phyloP scores from a whole-genome alignment of 495 filamentous ascomycete species.

The Cryomyces antarcticus region DNA sequence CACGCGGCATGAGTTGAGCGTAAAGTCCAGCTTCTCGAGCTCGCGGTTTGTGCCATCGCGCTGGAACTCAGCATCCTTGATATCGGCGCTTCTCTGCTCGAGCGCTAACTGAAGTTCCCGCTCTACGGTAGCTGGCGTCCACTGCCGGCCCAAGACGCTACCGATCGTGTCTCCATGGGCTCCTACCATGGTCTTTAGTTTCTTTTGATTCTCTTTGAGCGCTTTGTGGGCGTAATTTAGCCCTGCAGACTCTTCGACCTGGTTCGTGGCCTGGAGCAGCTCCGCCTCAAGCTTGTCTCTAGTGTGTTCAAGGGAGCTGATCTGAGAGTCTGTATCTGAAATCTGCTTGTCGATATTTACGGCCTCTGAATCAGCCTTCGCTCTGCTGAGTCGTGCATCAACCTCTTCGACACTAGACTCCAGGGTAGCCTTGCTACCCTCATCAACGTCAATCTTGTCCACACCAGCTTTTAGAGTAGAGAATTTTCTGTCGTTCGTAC shows the following conservation, averaged over 20 bases:
- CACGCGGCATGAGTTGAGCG: conserved; percentile 41
- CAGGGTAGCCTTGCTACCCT: conserved; percentile 56
- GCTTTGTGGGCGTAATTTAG: conserved; percentile 63
- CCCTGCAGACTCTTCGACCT: conserved; percentile 58
- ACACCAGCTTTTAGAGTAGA: conserved; percentile 40
- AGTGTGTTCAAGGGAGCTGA: conserved; percentile 47
- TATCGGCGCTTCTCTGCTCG: conserved; percentile 28
- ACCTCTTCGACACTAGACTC: conserved; percentile 53
- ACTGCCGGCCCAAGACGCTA: conserved; percentile 36
- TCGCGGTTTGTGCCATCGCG: conserved; percentile 52
- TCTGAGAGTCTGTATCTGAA: conserved; percentile 34
- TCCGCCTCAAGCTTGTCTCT: conserved; percentile 49
- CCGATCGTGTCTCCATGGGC: conserved; percentile 53
- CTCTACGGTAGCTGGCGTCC: conserved; percentile 53
- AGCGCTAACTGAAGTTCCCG: conserved; percentile 45
- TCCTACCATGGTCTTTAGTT: conserved; percentile 52
- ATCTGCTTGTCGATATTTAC: conserved; percentile 51
- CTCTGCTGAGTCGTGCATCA: conserved; percentile 35
- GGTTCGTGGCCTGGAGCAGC: conserved; percentile 55
- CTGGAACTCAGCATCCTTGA: conserved; percentile 40
- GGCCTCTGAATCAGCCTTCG: conserved; percentile 36
- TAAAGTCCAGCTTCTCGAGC: conserved; percentile 58
- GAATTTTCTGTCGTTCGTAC: conserved; percentile 45
- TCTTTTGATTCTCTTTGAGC: conserved; percentile 43
- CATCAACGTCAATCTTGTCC: conserved; percentile 54